Evolutionary conservation across 805 yeast species (phyloP), one percentile per base, ranked within the genome.

Genomic region (Priceomyces castillae): DNA sequence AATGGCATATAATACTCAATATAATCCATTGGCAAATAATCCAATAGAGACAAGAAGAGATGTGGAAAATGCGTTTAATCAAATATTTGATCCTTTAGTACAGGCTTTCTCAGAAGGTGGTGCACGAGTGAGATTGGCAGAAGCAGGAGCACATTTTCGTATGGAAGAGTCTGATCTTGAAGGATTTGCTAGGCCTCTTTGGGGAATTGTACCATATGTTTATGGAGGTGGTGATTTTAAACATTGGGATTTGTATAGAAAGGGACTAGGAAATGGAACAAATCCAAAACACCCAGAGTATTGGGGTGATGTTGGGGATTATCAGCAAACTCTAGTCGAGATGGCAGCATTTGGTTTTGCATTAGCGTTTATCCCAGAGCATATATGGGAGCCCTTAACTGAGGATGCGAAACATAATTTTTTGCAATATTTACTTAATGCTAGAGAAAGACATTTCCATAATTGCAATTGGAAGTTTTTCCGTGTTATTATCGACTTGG

Each of bases 291-390:
- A 52, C 34, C 44, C 40, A 4, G 64, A 61, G 28, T 61, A 52
- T 44, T 61, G 63, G 62, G 67, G 65, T 4, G 36, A 40, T 7
- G 37, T 51, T 22, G 47, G 39, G 11, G 58, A 52, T 34, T 46
- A 41, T 30, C 54, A 50, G 19, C 67, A 61, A 48, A 44, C 44
- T 30, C 50, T 57, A 39, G 65, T 61, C 15, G 65, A 61, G 40
- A 38, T 57, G 40, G 65, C 67, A 5, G 64, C 64, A 1, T 22
- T 61, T 31, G 63, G 62, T 2, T 59, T 47, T 46, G 58, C 59
- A 10, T 40, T 61, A 40, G 41, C 46, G 5, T 44, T 48, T 40
- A 49, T 50, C 10, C 59, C 63, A 3, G 56, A 59, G 25, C 40
- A 47, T 18, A 30, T 61, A 38, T 61, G 61, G 60, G 59, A 59